A percentile compares a stretch with the other conserved stretches of the same genome.
These are phyloP conservation scores for Striga asiatica DNA, from an alignment of 257 asterid species.

Conservation along the genomic window DNA sequence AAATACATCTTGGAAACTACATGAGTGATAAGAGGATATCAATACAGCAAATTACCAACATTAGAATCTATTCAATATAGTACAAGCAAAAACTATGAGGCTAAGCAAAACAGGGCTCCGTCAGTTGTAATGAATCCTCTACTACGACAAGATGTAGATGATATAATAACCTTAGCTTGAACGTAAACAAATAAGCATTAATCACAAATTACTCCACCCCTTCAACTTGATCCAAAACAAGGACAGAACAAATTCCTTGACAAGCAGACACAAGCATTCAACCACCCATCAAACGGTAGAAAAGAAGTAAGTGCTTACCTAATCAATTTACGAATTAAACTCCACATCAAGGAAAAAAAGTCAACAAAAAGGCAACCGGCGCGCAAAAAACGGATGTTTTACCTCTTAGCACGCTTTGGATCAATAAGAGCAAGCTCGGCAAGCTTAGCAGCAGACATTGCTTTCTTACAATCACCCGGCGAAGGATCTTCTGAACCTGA, in stretches of 20 bases:
- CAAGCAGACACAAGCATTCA: not conserved
- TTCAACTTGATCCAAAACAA: not conserved
- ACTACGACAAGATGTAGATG: not conserved
- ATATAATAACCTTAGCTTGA: not conserved
- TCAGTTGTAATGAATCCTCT: not conserved
- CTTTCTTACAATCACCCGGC: constrained; percentile 67
- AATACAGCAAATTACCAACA: not conserved
- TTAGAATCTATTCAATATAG: not conserved
- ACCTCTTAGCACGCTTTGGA: constrained; percentile 99
- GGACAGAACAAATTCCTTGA: not conserved
- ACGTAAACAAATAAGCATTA: constrained; percentile 2
- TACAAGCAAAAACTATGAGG: not conserved
- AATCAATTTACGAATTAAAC: constrained; percentile 4
- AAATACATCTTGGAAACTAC: not conserved
- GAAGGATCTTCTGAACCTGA: constrained; percentile 79
- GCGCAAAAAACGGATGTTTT: constrained; percentile 10
- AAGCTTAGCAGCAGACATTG: constrained; percentile 90
- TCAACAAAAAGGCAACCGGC: too few species aligned
- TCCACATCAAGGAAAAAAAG: not conserved
- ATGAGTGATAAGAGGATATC: not conserved
- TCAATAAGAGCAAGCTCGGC: constrained; percentile 93
- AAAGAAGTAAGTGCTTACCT: not conserved
- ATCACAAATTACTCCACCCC: not conserved
- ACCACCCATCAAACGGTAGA: not conserved
- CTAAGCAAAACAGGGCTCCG: not conserved